Conservation (phyloP, 2,329 filamentous ascomycete species). For the Ophiostoma triangulosporum region DNA sequence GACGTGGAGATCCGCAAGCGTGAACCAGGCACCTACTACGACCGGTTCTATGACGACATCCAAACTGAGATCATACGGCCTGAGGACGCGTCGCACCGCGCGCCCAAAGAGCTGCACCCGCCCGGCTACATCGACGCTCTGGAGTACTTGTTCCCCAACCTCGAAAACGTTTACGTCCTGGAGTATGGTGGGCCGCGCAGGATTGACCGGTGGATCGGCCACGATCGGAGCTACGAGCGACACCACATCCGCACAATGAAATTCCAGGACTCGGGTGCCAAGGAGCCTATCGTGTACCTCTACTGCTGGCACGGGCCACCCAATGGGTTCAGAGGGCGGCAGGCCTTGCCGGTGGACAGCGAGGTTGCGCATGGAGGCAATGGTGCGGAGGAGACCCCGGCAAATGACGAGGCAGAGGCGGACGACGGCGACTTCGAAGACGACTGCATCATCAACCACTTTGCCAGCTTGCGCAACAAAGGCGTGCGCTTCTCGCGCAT, state of each 20-base stretch:
- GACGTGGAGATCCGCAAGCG: constrained; percentile 5
- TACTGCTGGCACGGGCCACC: no score
- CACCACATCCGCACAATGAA: no score
- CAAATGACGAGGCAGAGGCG: neutral
- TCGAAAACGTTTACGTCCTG: constrained; percentile 10
- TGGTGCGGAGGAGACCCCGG: no score
- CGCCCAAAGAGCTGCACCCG: constrained; percentile 2
- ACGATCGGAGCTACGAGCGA: constrained; percentile 1
- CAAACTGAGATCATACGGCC: neutral
- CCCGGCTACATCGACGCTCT: neutral
- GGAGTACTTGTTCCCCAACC: constrained; percentile 5
- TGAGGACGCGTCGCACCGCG: constrained; percentile 7
- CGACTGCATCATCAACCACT: no score
- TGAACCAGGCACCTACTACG: neutral
- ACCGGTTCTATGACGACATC: neutral
- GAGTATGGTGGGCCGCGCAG: constrained; percentile 6
- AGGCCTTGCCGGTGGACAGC: no score
- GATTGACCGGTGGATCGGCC: constrained; percentile 7
- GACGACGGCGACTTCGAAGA: neutral
- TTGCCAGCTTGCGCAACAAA: no score
- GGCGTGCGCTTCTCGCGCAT: no score
- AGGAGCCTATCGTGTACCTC: no score
- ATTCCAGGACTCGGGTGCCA: no score
- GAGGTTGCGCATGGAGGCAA: neutral
- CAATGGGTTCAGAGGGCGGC: no score